phyloP scores from a whole-genome alignment of 106 monocot genomes.

The Dioscorea dumetorum region DNA sequence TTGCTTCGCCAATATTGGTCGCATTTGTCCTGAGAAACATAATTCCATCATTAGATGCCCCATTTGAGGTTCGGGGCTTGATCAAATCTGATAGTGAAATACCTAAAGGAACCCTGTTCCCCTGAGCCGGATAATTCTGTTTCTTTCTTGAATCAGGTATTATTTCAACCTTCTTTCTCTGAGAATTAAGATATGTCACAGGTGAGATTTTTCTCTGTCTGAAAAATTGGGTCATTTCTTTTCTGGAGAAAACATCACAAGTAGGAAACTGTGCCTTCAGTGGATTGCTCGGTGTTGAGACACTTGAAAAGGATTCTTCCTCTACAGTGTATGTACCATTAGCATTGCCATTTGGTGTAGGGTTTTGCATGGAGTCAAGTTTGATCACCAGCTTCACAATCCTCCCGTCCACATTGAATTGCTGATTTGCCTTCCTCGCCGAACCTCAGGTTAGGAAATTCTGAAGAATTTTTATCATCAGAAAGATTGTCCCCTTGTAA shows the following conservation, averaged over 20 bases:
- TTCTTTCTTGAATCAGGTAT: constrained; percentile 10
- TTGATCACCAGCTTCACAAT: constrained; percentile 10
- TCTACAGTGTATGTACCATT: constrained; percentile 7
- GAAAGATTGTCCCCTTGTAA: not conserved
- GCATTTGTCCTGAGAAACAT: not conserved
- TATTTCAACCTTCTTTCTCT: constrained; percentile 20
- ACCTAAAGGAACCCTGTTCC: constrained; percentile 14
- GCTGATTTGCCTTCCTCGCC: not conserved
- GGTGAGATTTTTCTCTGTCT: constrained; percentile 53
- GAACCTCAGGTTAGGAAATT: not conserved
- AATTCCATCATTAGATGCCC: constrained; percentile 7
- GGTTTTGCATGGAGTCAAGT: constrained; percentile 8
- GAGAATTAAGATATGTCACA: constrained; percentile 30
- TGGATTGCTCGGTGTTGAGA: constrained; percentile 36
- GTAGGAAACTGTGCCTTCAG: constrained; percentile 77
- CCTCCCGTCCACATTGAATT: constrained; percentile 11
- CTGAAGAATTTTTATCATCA: constrained; percentile 19
- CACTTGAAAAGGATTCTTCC: constrained; percentile 12
- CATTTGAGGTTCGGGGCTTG: constrained; percentile 28
- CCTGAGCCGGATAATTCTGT: constrained; percentile 9
- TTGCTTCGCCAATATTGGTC: constrained; percentile 12
- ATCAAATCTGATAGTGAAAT: constrained; percentile 7
- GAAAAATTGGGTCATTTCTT: constrained; percentile 58
- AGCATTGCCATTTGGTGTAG: not conserved
- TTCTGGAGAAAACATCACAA: constrained; percentile 80